Conservation (phyloP, 2,329 filamentous ascomycete genomes). For the Diaporthe longicolla region DNA sequence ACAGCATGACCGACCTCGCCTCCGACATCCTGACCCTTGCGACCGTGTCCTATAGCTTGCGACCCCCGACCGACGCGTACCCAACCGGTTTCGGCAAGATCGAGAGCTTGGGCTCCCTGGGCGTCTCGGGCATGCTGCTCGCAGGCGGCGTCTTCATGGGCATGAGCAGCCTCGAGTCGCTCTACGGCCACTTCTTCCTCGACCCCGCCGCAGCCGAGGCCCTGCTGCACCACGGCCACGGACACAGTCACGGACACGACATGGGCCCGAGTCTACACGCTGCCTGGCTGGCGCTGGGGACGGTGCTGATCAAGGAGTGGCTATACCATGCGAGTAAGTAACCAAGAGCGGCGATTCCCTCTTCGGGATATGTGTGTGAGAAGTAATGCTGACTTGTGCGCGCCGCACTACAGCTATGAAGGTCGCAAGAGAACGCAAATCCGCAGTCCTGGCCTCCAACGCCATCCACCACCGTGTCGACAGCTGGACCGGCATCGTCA, state of each 20-base stretch:
- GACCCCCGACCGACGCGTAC: constrained; percentile 85
- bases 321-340: constrained; percentile 93
- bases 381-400: constrained; percentile 33
- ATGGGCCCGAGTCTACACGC: constrained; percentile 89
- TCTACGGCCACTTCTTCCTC: constrained; percentile 81
- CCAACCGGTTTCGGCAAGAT: constrained; percentile 96
- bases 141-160: constrained; percentile 94
- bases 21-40: constrained; percentile 95
- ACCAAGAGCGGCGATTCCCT: neutral
- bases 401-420: constrained; percentile 81
- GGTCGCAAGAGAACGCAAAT: constrained; percentile 92
- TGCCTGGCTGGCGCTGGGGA: constrained; percentile 92
- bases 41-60: constrained; percentile 94
- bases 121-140: constrained; percentile 91
- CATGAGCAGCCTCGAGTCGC: constrained; percentile 77
- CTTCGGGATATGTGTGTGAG: neutral
- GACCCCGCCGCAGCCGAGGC: constrained; percentile 70
- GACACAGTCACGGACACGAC: constrained; percentile 75
- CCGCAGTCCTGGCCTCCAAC: constrained; percentile 94
- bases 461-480: constrained; percentile 97
- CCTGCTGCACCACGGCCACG: constrained; percentile 70
- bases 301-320: constrained; percentile 95
- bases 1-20: constrained; percentile 94
- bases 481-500: constrained; percentile 94
- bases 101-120: constrained; percentile 94